Evolutionary conservation across 169 alveolate genomes (phyloP), one percentile per base, ranked within the genome.

Genomic region (Eimeria praecox): DNA sequence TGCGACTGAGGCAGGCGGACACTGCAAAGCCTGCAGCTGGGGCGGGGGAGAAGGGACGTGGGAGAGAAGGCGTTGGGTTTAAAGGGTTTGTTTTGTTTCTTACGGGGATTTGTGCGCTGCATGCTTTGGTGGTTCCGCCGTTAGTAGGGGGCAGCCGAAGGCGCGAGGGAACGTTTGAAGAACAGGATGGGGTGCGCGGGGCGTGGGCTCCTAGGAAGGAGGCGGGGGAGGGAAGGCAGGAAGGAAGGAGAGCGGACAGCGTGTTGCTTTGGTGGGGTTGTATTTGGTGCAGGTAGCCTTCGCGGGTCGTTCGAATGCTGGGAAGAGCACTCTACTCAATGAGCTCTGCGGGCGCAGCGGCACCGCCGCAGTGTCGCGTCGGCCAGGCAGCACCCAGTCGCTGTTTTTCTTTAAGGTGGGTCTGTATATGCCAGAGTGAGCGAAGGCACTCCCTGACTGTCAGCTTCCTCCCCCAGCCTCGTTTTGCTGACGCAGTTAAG

Each of bases 281-380:
- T 69, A 49, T 12, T 35, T 35, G 80, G 5, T n/a, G n/a, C 89
- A 95, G 97, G 90, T 95, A 33, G 97, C 97, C 35, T 95, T 95
- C 52, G 97, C 97, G n/a, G 97, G 97, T 2, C 71, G 97, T 1
- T 95, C 97, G n/a, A 95, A 95, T 91, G 92, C 82, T 14, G 97
- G 97, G 54, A 96, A 96, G 35, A 88, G 95, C 71, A 96, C 96
- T 9, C 93, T 96, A 42, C 77, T 96, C 64, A 96, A 96, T 78
- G 95, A 91, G 20, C 94, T 96, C 75, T 69, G 95, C 42, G 97
- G 97, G 8, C 90, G 97, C 30, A 88, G 95, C 69, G 92, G 95
- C 69, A 90, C 94, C 22, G 92, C 95, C 24, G 82, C 52, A 35
- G 96, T 92, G 69, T 85, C 91, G 52, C 73, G 71, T 20, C 46